Conservation (phyloP, 495 filamentous ascomycete genomes). For the Neurospora sp. region DNA sequence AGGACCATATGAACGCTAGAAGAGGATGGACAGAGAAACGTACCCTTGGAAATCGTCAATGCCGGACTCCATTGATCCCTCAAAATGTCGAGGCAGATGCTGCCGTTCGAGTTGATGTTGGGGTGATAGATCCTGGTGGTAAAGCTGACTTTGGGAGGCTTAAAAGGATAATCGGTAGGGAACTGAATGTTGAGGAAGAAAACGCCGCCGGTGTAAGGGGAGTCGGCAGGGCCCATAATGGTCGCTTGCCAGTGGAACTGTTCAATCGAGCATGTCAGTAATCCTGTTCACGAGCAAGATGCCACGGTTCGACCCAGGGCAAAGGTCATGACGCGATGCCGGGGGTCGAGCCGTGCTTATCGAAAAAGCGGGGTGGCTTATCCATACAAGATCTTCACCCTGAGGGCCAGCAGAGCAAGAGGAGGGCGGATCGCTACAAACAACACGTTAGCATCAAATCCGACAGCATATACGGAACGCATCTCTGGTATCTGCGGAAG, state of each 20-base stretch:
- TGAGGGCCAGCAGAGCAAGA: slow-evolving; percentile 96
- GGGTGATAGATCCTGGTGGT: slow-evolving; percentile 98
- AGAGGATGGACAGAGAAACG: slow-evolving; percentile 4
- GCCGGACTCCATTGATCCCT: slow-evolving; percentile 99
- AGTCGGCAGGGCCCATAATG: slow-evolving; percentile 98
- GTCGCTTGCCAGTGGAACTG: slow-evolving; percentile 99
- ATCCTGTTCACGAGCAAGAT: neutral
- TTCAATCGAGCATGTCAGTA: slow-evolving; percentile 23
- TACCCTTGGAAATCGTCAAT: slow-evolving; percentile 97
- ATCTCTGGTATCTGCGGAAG: neutral
- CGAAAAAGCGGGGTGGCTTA: slow-evolving; percentile 8
- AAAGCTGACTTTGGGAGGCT: slow-evolving; percentile 99
- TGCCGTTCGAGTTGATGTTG: slow-evolving; percentile 99
- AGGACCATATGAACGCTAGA: no score
- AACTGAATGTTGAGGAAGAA: slow-evolving; percentile 99
- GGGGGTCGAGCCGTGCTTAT: slow-evolving; percentile 1
- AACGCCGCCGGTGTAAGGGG: slow-evolving; percentile 91
- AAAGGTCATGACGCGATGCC: neutral
- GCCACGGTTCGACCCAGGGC: slow-evolving; percentile 1
- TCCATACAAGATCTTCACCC: slow-evolving; percentile 92
- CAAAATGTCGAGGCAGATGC: slow-evolving; percentile 96
- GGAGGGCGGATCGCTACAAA: slow-evolving; percentile 83
- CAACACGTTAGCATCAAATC: slow-evolving; percentile 31
- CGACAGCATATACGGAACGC: neutral
- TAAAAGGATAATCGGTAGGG: slow-evolving; percentile 99